Conservation (phyloP, 352 stramenopile genomes). For the Pythium utonaiense region DNA sequence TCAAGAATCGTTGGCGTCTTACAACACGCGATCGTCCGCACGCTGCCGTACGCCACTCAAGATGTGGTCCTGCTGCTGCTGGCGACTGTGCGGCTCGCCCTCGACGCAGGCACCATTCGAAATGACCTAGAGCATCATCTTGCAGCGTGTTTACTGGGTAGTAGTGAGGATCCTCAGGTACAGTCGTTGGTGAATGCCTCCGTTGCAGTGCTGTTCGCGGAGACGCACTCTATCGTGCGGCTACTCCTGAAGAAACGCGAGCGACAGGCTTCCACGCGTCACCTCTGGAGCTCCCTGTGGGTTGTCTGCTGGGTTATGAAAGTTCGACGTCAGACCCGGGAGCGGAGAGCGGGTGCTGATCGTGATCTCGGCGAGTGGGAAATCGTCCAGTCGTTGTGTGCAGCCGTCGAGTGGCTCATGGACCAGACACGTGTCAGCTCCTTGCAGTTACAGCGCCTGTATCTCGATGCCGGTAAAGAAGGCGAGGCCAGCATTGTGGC, state of each 20-base stretch:
- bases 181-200: not conserved
- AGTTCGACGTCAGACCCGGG: not conserved
- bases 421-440: constrained; percentile 9
- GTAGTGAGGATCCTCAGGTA: not conserved
- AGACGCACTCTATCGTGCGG: not conserved
- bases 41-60: not conserved
- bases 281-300: not conserved
- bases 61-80: constrained; percentile 9
- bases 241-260: not conserved
- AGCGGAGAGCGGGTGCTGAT: not conserved
- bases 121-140: not conserved
- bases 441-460: constrained; percentile 4
- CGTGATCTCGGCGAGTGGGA: not conserved
- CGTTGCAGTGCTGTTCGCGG: not conserved
- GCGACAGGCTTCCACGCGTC: not conserved
- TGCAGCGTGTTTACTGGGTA: not conserved
- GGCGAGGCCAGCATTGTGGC: constrained; percentile 7
- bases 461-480: constrained; percentile 8
- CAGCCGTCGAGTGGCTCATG: constrained; percentile 10
- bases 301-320: constrained; percentile 2
- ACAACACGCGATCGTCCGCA: not conserved
- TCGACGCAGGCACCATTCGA: constrained; percentile 11
- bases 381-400: not conserved
- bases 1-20: not conserved
- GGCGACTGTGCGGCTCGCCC: constrained; percentile 7